Evolutionary conservation across 345 rosid genomes (phyloP).

Genomic region (Brassica nigra): DNA sequence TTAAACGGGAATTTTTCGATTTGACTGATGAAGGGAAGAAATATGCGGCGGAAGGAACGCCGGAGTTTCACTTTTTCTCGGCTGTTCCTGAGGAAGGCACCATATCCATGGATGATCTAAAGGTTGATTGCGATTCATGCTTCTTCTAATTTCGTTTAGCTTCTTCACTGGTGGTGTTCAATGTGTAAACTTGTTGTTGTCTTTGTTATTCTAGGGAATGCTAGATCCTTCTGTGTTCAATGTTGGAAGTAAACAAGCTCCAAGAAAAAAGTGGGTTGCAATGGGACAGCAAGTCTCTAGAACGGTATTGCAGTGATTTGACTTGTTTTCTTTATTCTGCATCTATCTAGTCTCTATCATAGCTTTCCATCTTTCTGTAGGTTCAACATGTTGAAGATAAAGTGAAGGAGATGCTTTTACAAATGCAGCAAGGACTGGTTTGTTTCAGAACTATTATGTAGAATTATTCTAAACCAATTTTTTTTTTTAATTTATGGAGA

Average conservation of each 20-base stretch:
- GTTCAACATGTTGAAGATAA: constrained; percentile 83
- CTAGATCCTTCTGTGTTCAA: constrained; percentile 62
- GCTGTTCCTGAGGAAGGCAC: constrained; percentile 65
- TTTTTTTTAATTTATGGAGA: neutral
- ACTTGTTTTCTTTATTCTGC: neutral
- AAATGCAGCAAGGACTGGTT: constrained; percentile 64
- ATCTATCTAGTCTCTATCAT: neutral
- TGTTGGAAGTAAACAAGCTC: constrained; percentile 82
- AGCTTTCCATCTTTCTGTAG: constrained; percentile 40
- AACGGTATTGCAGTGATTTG: constrained; percentile 51
- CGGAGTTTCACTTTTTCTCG: constrained; percentile 78
- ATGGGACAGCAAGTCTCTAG: constrained; percentile 86
- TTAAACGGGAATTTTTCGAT: constrained; percentile 43
- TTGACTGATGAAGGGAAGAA: constrained; percentile 79
- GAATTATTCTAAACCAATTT: neutral
- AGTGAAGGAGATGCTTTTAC: constrained; percentile 64
- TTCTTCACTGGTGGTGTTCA: neutral
- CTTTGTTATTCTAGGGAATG: constrained; percentile 55
- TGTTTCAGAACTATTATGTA: neutral
- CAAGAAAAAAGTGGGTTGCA: constrained; percentile 84
- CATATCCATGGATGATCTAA: constrained; percentile 67
- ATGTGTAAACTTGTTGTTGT: neutral
- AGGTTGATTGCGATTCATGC: constrained; percentile 46
- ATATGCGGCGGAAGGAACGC: constrained; percentile 76
- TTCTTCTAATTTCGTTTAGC: neutral